Percentiles rank a stretch among this genome's conserved stretches.
Evolutionary conservation across 2,329 filamentous ascomycete species (phyloP).

Genomic region (Alternaria sp.): DNA sequence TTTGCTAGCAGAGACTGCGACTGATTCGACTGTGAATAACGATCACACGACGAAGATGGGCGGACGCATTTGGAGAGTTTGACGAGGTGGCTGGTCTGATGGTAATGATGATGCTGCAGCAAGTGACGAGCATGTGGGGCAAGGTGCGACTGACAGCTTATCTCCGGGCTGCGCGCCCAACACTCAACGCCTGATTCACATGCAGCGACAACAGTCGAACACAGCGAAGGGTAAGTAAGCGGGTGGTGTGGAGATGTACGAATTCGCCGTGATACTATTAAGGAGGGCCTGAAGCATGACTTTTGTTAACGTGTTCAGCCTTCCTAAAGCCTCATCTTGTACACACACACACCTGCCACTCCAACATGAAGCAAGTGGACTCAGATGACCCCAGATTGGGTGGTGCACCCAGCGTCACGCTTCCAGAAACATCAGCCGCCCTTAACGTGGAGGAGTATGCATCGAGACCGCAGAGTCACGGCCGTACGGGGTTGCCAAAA

Average conservation of each 20-base stretch:
- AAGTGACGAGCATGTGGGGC: background rate
- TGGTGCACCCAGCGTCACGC: constrained; percentile 10
- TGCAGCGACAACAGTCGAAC: background rate
- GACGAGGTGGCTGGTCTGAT: background rate
- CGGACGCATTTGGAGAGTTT: background rate
- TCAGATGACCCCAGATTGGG: constrained; percentile 4
- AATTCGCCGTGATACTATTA: background rate
- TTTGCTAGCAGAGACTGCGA: background rate
- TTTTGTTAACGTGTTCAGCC: background rate
- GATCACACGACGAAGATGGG: background rate
- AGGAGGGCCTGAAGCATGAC: background rate
- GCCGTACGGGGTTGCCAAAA: constrained; percentile 30
- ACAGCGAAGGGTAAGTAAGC: background rate
- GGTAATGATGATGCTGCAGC: background rate
- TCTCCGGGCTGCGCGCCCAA: background rate
- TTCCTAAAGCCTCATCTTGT: too few relatives aligned
- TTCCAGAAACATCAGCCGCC: constrained; percentile 12
- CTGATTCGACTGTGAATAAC: background rate
- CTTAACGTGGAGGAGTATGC: constrained; percentile 29
- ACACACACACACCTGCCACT: background rate
- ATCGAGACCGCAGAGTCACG: constrained; percentile 6
- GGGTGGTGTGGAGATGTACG: fast-evolving
- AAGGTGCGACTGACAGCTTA: background rate
- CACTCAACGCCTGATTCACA: background rate
- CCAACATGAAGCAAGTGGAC: constrained; percentile 16